phyloP scores from a whole-genome alignment of 768 basidiomycete genomes.

The Mycena pura region DNA sequence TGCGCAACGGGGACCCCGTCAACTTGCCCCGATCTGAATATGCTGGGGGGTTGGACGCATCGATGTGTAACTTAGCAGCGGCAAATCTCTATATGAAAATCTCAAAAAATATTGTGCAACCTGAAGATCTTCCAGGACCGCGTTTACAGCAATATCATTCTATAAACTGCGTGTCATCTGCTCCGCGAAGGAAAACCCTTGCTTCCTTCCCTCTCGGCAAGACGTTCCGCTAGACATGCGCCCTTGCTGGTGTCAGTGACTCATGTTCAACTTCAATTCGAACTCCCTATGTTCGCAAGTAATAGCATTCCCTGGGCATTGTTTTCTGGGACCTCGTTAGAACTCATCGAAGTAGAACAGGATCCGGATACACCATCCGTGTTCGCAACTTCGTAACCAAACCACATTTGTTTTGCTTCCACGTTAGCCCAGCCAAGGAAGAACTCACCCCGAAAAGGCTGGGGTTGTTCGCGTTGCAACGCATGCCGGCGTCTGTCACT shows the following conservation, averaged over 20 bases:
- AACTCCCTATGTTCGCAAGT: no score
- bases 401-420: not conserved
- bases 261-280: no score
- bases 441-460: no score
- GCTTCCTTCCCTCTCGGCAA: no score
- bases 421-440: conserved; percentile 57
- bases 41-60: conserved; percentile 61
- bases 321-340: no score
- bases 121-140: conserved; percentile 53
- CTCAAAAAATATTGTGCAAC: conserved; percentile 31
- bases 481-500: conserved; percentile 62
- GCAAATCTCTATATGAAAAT: not conserved
- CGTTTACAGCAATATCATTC: conserved; percentile 60
- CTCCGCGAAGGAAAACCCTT: no score
- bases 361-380: conserved; percentile 49
- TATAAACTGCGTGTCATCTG: conserved; percentile 49
- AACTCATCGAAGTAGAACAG: not conserved
- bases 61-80: no score
- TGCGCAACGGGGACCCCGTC: no score
- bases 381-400: conserved; percentile 56
- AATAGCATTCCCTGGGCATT: no score
- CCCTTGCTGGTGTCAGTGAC: no score
- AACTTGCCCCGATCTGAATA: conserved; percentile 56
- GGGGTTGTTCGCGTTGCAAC: conserved; percentile 63
- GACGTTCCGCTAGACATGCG: no score